These are phyloP conservation scores for Prunus armeniaca DNA, from an alignment of 306 rosid genomes.

Conservation along the genomic window DNA sequence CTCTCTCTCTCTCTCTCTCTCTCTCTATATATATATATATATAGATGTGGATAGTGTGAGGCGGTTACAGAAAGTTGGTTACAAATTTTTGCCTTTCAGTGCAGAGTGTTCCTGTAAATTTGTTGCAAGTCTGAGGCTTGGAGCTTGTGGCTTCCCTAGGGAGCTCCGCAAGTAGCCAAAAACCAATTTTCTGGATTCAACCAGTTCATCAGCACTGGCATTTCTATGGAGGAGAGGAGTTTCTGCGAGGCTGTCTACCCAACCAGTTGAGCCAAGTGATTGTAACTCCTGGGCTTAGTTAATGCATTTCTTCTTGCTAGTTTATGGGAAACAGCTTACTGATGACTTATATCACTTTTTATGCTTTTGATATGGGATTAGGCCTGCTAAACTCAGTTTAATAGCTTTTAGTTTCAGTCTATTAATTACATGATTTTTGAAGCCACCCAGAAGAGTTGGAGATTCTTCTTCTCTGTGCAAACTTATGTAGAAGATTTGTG, in stretches of 20 bases:
- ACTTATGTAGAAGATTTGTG: neutral
- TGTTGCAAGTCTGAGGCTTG: neutral
- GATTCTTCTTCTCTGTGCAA: neutral
- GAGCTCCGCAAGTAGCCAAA: slow-evolving; percentile 21
- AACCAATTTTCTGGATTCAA: neutral
- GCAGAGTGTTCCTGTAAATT: slow-evolving; percentile 3
- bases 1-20: neutral
- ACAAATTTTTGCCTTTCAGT: slow-evolving; percentile 20
- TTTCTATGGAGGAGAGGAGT: slow-evolving; percentile 16
- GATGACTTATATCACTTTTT: neutral
- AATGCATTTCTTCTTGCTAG: neutral
- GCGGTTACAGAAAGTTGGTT: slow-evolving; percentile 27
- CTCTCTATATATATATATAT: neutral
- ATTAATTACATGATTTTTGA: neutral
- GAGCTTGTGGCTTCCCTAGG: slow-evolving; percentile 12
- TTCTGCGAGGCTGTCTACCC: slow-evolving; percentile 12
- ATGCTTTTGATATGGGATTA: neutral
- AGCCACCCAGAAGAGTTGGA: neutral
- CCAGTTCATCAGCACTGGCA: slow-evolving; percentile 1
- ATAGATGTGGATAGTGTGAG: slow-evolving; percentile 6
- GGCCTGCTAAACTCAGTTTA: neutral
- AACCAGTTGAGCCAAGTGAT: slow-evolving; percentile 1
- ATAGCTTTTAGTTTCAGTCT: neutral
- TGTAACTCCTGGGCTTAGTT: neutral
- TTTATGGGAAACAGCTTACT: neutral